These are phyloP conservation scores for Exophiala spinifera DNA, from an alignment of 2,329 filamentous ascomycete species.

Conservation along the genomic window DNA sequence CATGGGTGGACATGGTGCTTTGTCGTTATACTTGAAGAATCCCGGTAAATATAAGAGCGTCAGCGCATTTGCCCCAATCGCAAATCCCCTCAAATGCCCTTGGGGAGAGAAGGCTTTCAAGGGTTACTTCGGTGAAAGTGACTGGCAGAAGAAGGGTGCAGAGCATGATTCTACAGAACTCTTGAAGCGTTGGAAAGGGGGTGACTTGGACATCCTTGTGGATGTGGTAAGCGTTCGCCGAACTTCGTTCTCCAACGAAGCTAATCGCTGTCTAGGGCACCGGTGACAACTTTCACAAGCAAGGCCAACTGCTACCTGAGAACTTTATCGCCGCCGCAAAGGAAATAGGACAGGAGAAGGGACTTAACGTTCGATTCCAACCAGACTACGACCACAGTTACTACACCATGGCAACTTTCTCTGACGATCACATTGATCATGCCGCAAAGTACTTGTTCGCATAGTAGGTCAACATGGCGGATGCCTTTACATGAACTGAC, in stretches of 20 bases:
- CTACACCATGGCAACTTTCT: slow-evolving; percentile 90
- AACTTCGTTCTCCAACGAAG: neutral
- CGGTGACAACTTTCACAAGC: slow-evolving; percentile 94
- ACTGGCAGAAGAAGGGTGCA: slow-evolving; percentile 71
- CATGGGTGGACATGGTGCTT: slow-evolving; percentile 94
- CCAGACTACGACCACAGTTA: slow-evolving; percentile 95
- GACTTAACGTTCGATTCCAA: slow-evolving; percentile 78
- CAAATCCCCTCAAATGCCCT: slow-evolving; percentile 78
- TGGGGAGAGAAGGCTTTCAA: slow-evolving; percentile 96
- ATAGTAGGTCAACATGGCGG: slow-evolving; percentile 44
- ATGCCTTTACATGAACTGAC: slow-evolving; percentile 19
- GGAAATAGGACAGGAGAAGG: slow-evolving; percentile 66
- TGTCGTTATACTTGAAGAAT: slow-evolving; percentile 89
- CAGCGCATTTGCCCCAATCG: slow-evolving; percentile 85
- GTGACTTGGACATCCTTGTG: slow-evolving; percentile 71
- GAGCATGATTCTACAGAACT: slow-evolving; percentile 91
- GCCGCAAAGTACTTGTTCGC: slow-evolving; percentile 77
- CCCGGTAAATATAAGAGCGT: slow-evolving; percentile 86
- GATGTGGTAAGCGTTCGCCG: slow-evolving; percentile 66
- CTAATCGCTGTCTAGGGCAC: slow-evolving; percentile 60
- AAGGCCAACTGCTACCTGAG: slow-evolving; percentile 87
- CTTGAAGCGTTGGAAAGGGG: slow-evolving; percentile 68
- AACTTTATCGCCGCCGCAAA: slow-evolving; percentile 81
- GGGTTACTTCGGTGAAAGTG: slow-evolving; percentile 78
- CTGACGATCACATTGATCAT: slow-evolving; percentile 85